phyloP scores from a whole-genome alignment of 2,329 filamentous ascomycete genomes.

The Colletotrichum truncatum region DNA sequence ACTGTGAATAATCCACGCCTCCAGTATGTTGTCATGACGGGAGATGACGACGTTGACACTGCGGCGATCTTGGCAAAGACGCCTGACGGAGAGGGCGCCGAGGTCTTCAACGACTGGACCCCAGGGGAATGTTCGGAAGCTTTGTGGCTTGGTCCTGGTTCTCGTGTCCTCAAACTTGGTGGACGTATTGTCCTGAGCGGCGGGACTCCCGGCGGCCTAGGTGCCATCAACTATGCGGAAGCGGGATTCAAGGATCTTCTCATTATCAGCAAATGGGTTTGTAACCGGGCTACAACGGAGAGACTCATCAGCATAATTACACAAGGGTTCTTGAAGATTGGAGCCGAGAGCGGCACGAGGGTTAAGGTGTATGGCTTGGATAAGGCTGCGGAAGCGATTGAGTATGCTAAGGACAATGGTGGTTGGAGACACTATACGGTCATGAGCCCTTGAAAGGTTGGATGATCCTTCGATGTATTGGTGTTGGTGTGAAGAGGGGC shows the following conservation, averaged over 20 bases:
- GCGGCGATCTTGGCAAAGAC: neutral
- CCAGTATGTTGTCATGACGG: constrained; percentile 6
- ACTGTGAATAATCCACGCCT: neutral
- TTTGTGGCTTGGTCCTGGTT: neutral
- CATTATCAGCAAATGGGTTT: neutral
- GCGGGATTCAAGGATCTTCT: neutral
- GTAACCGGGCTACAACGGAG: neutral
- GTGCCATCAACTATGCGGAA: neutral
- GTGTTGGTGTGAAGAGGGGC: too few species aligned
- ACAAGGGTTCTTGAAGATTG: neutral
- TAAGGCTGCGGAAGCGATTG: neutral
- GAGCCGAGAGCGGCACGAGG: neutral
- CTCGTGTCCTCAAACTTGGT: neutral
- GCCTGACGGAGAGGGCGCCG: neutral
- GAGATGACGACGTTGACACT: neutral
- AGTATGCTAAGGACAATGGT: neutral
- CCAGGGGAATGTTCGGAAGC: neutral
- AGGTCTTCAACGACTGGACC: constrained; percentile 9
- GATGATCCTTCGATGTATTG: too few species aligned
- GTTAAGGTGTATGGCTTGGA: neutral
- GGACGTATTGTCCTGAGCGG: neutral
- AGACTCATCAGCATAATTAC: neutral
- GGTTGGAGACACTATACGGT: constrained; percentile 2
- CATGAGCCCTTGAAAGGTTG: too few species aligned
- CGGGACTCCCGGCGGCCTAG: neutral